Evolutionary conservation across 352 stramenopile species (phyloP).

Genomic region (Globisporangium lucens): DNA sequence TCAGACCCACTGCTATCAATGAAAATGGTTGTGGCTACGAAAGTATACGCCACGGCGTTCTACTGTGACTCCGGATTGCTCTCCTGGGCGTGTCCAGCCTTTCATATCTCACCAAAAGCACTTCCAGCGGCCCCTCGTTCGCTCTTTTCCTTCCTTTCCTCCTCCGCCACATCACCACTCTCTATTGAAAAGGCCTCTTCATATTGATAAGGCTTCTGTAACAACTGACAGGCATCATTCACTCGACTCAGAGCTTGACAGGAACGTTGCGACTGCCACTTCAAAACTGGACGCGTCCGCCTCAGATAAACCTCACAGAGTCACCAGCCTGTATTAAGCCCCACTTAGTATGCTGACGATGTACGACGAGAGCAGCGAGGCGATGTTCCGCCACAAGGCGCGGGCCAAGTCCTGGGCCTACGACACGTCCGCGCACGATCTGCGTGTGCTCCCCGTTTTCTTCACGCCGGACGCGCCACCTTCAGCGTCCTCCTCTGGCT

Average conservation of each 20-base stretch:
- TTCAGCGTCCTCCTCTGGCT: background rate
- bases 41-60: background rate
- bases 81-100: background rate
- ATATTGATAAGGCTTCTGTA: background rate
- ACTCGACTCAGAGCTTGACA: background rate
- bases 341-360: background rate
- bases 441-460: background rate
- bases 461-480: background rate
- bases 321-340: background rate
- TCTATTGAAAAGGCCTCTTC: background rate
- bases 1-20: background rate
- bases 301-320: background rate
- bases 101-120: constrained; percentile 6
- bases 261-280: background rate
- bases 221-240: background rate
- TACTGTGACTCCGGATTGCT: background rate
- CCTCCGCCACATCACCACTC: background rate
- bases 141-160: constrained; percentile 8
- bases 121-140: background rate
- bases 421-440: background rate
- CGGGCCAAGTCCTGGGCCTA: constrained; percentile 9
- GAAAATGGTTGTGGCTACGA: background rate
- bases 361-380: background rate
- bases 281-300: constrained; percentile 5
- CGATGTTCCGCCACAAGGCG: background rate